phyloP scores from a whole-genome alignment of 2,329 filamentous ascomycete genomes.

The Periglandula ipomoeae region DNA sequence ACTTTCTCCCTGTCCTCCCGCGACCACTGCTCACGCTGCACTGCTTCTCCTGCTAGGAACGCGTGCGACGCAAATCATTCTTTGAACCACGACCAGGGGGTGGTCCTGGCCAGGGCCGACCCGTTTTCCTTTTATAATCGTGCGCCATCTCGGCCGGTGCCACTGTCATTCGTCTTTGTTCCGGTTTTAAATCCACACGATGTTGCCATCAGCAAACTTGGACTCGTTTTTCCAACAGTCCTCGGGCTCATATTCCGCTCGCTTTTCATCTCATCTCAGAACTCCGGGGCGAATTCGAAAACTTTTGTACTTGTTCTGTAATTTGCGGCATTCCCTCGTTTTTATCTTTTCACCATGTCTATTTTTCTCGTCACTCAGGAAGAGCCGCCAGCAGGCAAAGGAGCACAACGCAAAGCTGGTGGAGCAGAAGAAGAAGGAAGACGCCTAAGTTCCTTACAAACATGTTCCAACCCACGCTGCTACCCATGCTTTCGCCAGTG shows the following conservation, averaged over 20 bases:
- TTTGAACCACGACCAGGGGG: not conserved
- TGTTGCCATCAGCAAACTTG: not conserved
- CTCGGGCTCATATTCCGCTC: not conserved
- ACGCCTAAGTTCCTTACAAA: constrained; percentile 36
- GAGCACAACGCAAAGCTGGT: constrained; percentile 39
- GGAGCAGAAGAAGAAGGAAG: constrained; percentile 36
- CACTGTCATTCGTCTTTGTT: not conserved
- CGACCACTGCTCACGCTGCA: constrained; percentile 1
- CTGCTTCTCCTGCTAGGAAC: constrained; percentile 1
- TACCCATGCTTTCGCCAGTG: constrained; percentile 45
- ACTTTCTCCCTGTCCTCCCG: not conserved
- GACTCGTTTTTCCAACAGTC: not conserved
- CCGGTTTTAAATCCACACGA: not conserved
- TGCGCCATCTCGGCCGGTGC: constrained; percentile 3
- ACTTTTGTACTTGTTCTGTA: too few relatives aligned
- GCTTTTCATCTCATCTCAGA: not conserved
- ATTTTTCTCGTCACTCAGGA: constrained; percentile 46
- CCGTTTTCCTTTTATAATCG: constrained; percentile 2
- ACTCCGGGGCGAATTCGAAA: too few relatives aligned
- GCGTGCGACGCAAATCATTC: constrained; percentile 1
- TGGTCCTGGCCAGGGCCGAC: constrained; percentile 4
- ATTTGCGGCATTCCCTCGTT: too few relatives aligned
- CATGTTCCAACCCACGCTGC: constrained; percentile 56
- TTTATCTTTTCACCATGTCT: constrained; percentile 36
- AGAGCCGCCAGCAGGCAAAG: constrained; percentile 45